A percentile compares a stretch with the other conserved stretches of the same genome.
phyloP scores from a whole-genome alignment of 148 eudicot genomes.

The Dysphania ambrosioides region DNA sequence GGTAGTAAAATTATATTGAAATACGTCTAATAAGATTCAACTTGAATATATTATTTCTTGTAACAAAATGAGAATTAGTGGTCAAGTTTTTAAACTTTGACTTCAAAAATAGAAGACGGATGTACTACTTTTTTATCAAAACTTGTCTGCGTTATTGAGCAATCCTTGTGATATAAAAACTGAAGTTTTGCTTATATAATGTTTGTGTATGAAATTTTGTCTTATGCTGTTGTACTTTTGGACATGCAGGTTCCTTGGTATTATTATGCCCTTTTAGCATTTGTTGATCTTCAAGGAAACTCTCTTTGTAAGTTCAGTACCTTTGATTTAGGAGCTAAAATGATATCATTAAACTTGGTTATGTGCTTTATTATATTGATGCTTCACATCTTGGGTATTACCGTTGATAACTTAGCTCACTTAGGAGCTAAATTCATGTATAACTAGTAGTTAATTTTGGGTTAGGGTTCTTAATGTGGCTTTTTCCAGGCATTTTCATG shows the following conservation, averaged over 20 bases:
- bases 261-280: conserved; percentile 64
- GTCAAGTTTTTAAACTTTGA: no score
- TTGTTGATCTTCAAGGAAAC: conserved; percentile 85
- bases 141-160: neutral
- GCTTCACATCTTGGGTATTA: neutral
- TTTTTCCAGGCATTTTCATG: neutral
- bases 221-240: no score
- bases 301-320: conserved; percentile 52
- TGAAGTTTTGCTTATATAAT: no score
- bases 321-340: neutral
- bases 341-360: neutral
- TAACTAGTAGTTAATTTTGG: no score
- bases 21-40: no score
- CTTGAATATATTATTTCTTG: no score
- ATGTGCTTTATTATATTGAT: no score
- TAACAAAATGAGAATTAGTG: no score
- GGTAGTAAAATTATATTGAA: no score
- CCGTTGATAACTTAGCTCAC: neutral
- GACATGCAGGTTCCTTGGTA: conserved; percentile 81
- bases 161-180: neutral
- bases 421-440: no score
- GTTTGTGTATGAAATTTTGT: no score
- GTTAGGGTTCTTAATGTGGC: neutral
- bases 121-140: neutral
- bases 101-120: no score